Conservation (phyloP, 495 filamentous ascomycete genomes). For the Aspergillus haitiensis region DNA sequence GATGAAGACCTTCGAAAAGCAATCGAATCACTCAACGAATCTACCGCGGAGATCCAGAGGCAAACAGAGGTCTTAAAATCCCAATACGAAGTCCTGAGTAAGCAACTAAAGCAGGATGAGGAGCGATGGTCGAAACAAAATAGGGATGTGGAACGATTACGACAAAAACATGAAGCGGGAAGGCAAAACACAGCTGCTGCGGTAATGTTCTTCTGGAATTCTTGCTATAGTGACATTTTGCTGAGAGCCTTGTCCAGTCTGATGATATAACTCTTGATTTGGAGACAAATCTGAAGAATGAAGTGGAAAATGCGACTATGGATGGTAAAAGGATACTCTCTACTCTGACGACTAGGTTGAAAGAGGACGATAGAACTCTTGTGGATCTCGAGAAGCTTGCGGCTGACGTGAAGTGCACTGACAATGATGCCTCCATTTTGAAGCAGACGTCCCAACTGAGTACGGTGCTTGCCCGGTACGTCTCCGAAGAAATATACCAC, state of each 20-base stretch:
- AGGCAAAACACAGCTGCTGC: slow-evolving; percentile 37
- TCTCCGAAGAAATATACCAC: slow-evolving; percentile 42
- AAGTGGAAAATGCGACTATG: slow-evolving; percentile 33
- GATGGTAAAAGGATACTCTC: slow-evolving; percentile 42
- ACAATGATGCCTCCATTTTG: slow-evolving; percentile 32
- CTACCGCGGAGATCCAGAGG: slow-evolving; percentile 37
- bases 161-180: slow-evolving; percentile 39
- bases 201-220: slow-evolving; percentile 27
- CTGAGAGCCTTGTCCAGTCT: slow-evolving; percentile 34
- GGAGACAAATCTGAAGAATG: slow-evolving; percentile 31
- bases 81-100: slow-evolving; percentile 35
- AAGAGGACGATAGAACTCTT: slow-evolving; percentile 42
- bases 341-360: slow-evolving; percentile 35
- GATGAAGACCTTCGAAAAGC: slow-evolving; percentile 42
- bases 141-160: slow-evolving; percentile 34
- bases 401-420: slow-evolving; percentile 30
- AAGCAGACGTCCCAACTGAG: slow-evolving; percentile 33
- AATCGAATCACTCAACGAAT: slow-evolving; percentile 39
- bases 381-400: slow-evolving; percentile 31
- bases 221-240: not conserved
- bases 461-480: slow-evolving; percentile 32
- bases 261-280: slow-evolving; percentile 37
- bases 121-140: slow-evolving; percentile 26
- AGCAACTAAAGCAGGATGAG: slow-evolving; percentile 28
- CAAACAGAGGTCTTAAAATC: slow-evolving; percentile 34